These are phyloP conservation scores for Bipolaris victoriae DNA, from an alignment of 2,329 filamentous ascomycete genomes.

Conservation along the genomic window DNA sequence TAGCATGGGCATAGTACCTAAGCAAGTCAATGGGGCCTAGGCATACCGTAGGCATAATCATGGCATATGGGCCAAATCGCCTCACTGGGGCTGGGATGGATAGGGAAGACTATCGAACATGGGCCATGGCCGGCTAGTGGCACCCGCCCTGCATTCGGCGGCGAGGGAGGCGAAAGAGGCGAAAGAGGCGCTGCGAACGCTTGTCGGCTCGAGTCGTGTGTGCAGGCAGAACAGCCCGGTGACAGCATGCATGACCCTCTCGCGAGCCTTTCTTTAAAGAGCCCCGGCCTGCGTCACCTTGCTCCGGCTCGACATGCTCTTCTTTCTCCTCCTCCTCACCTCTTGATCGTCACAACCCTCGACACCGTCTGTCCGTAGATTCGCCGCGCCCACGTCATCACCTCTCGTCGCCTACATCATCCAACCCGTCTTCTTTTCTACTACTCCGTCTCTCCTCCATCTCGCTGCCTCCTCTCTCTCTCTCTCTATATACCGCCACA, in stretches of 20 bases:
- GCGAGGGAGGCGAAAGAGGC: slow-evolving; percentile 10
- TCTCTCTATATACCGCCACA: background rate
- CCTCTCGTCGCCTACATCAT: slow-evolving; percentile 10
- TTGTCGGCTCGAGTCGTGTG: slow-evolving; percentile 28
- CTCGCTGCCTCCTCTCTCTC: background rate
- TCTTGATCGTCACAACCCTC: background rate
- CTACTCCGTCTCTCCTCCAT: background rate
- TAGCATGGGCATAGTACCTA: too few species aligned
- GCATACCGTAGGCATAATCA: too few species aligned
- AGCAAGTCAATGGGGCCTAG: too few species aligned
- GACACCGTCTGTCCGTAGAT: slow-evolving; percentile 14
- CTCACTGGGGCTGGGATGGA: background rate
- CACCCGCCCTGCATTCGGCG: slow-evolving; percentile 12
- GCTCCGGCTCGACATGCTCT: background rate
- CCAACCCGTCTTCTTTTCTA: too few species aligned
- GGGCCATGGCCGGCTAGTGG: slow-evolving; percentile 14
- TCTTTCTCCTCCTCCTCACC: slow-evolving; percentile 1
- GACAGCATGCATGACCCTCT: slow-evolving; percentile 1
- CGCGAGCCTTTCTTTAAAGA: slow-evolving; percentile 19
- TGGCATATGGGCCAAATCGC: background rate
- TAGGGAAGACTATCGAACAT: background rate
- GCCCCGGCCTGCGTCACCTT: slow-evolving; percentile 22
- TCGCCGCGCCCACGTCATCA: slow-evolving; percentile 22
- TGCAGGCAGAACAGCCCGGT: slow-evolving; percentile 9
- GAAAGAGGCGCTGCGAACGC: slow-evolving; percentile 23